phyloP scores from a whole-genome alignment of 2,329 filamentous ascomycete genomes.

The Thermomyces lanuginosus region DNA sequence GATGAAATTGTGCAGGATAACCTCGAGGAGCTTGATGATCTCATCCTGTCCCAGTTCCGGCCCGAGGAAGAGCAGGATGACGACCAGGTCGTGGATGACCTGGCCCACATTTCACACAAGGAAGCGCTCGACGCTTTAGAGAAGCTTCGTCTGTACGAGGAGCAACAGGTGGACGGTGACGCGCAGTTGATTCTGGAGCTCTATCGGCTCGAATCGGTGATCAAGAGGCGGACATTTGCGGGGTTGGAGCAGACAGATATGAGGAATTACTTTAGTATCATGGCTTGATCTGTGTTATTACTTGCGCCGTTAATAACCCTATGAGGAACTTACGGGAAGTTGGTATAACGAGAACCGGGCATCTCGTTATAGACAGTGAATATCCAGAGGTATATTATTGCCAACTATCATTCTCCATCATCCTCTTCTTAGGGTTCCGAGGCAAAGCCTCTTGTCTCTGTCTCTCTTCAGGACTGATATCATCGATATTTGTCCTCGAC shows the following conservation, averaged over 20 bases:
- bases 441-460: slow-evolving; percentile 21
- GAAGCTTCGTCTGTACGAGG: slow-evolving; percentile 5
- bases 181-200: slow-evolving; percentile 1
- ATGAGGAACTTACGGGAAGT: too few species aligned
- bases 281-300: too few species aligned
- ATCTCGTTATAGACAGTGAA: neutral
- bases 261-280: too few species aligned
- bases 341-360: too few species aligned
- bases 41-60: slow-evolving; percentile 4
- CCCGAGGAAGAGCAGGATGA: slow-evolving; percentile 1
- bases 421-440: slow-evolving; percentile 31
- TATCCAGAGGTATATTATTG: neutral
- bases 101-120: slow-evolving; percentile 1
- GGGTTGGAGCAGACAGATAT: too few species aligned
- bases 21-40: slow-evolving; percentile 3
- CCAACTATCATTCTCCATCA: slow-evolving; percentile 25
- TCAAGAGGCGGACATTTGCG: too few species aligned
- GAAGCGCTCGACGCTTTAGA: slow-evolving; percentile 3
- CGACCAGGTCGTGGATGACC: neutral
- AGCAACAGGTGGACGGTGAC: slow-evolving; percentile 3
- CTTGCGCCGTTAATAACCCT: too few species aligned
- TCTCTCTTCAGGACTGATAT: slow-evolving; percentile 24
- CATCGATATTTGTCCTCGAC: slow-evolving; percentile 20
- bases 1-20: slow-evolving; percentile 6
- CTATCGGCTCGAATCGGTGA: too few species aligned